phyloP scores from a whole-genome alignment of 306 rosid species.

The Medicago ruthenica region DNA sequence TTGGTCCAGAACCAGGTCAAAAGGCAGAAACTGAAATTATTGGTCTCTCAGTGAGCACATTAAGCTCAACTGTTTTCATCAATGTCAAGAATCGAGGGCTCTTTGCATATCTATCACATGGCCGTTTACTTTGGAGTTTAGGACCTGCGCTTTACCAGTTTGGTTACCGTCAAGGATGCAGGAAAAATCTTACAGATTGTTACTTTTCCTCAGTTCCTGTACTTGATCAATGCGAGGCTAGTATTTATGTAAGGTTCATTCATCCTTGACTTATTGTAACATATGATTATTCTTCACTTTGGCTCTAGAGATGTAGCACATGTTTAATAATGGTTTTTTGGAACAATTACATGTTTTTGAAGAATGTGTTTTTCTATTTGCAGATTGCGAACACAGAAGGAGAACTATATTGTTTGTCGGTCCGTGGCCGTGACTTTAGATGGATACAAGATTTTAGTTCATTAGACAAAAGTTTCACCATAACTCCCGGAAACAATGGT shows the following conservation, averaged over 20 bases:
- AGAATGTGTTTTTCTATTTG: constrained; percentile 22
- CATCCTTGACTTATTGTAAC: constrained; percentile 23
- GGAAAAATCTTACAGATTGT: constrained; percentile 60
- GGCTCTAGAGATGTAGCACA: background rate
- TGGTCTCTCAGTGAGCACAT: constrained; percentile 75
- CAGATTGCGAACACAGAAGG: constrained; percentile 84
- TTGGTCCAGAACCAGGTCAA: constrained; percentile 54
- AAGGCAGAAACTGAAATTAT: constrained; percentile 55
- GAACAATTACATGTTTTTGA: constrained; percentile 20
- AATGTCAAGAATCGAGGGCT: constrained; percentile 66
- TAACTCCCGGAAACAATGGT: constrained; percentile 83
- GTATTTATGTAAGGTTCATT: constrained; percentile 69
- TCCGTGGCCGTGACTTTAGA: constrained; percentile 59
- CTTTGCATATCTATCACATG: constrained; percentile 58
- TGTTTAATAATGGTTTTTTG: background rate
- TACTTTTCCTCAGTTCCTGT: constrained; percentile 68
- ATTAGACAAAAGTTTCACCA: constrained; percentile 59
- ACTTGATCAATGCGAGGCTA: constrained; percentile 84
- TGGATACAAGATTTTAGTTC: constrained; percentile 86
- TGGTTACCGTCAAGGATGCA: constrained; percentile 76
- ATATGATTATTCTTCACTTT: background rate
- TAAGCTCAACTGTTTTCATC: constrained; percentile 57
- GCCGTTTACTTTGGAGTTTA: constrained; percentile 70
- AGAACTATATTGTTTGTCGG: constrained; percentile 65
- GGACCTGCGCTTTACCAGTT: constrained; percentile 72